These are phyloP conservation scores for Symbiodinium natans DNA, from an alignment of 73 alveolate genomes.

Conservation along the genomic window DNA sequence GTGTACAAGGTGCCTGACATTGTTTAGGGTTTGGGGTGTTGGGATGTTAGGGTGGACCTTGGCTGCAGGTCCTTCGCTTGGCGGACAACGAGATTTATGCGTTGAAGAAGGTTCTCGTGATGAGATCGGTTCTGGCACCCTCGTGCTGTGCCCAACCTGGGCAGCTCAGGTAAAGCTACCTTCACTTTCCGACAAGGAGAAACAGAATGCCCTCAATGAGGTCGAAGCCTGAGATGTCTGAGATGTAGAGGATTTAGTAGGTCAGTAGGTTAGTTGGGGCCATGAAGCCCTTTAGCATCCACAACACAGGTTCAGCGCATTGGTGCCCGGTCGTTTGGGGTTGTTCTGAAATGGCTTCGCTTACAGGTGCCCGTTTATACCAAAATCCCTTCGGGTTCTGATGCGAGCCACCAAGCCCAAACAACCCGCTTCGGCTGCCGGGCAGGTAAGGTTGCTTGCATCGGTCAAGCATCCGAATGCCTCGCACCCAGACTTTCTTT, in stretches of 20 bases:
- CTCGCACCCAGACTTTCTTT: neutral
- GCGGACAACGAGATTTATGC: slow-evolving; percentile 93
- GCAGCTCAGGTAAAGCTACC: slow-evolving; percentile 60
- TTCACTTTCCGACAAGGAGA: slow-evolving; percentile 86
- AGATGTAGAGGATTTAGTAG: no score
- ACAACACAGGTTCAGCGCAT: no score
- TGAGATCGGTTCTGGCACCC: neutral
- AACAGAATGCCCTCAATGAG: slow-evolving; percentile 93
- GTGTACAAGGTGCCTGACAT: slow-evolving; percentile 42
- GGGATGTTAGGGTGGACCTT: neutral
- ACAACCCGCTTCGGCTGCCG: neutral
- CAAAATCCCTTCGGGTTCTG: no score
- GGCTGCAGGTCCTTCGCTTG: slow-evolving; percentile 80
- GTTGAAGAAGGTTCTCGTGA: slow-evolving; percentile 49
- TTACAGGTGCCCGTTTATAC: no score
- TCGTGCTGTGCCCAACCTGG: neutral
- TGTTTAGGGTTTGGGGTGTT: neutral
- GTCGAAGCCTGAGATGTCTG: neutral
- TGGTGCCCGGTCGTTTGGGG: no score
- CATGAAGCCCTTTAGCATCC: no score
- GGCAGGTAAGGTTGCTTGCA: slow-evolving; percentile 83
- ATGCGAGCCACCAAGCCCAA: neutral
- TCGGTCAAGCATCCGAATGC: slow-evolving; percentile 88
- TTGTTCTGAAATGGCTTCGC: no score
- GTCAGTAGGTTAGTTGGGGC: no score